Conservation (phyloP, 441 rosid genomes). For the Euphorbia schlechtendalii region DNA sequence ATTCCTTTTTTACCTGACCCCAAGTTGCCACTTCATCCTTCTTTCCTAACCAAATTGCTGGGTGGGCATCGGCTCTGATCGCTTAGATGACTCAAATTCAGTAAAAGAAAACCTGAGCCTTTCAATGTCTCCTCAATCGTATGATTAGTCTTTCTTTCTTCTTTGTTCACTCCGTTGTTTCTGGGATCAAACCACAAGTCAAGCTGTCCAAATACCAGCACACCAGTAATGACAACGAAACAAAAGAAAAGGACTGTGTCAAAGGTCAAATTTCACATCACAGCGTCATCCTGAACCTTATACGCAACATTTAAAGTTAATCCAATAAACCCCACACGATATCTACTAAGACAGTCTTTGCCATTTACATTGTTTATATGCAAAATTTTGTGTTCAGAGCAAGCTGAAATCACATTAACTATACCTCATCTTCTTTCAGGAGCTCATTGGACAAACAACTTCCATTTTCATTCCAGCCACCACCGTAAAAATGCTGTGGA, state of each 20-base stretch:
- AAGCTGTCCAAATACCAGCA: conserved; percentile 59
- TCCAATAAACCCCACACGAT: background rate
- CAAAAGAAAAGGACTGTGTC: background rate
- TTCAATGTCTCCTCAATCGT: conserved; percentile 37
- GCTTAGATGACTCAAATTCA: conserved; percentile 68
- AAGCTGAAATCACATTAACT: background rate
- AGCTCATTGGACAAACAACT: conserved; percentile 60
- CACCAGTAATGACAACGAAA: background rate
- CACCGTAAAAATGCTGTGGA: conserved; percentile 41
- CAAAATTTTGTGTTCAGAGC: background rate
- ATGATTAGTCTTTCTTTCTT: conserved; percentile 60
- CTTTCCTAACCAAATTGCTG: conserved; percentile 93
- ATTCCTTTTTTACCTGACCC: too few relatives aligned
- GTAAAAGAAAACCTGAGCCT: conserved; percentile 46
- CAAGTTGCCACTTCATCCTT: conserved; percentile 78
- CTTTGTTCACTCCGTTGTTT: conserved; percentile 82
- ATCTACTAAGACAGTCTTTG: background rate
- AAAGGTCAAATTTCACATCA: background rate
- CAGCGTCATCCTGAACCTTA: too few relatives aligned
- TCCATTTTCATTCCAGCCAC: conserved; percentile 41
- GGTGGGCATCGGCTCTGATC: conserved; percentile 97
- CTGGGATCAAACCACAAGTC: conserved; percentile 89
- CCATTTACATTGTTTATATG: background rate
- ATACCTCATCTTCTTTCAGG: conserved; percentile 63
- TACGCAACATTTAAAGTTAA: too few relatives aligned